Evolutionary conservation across 2,329 filamentous ascomycete species (phyloP).

Genomic region (Aspergillus tanneri): DNA sequence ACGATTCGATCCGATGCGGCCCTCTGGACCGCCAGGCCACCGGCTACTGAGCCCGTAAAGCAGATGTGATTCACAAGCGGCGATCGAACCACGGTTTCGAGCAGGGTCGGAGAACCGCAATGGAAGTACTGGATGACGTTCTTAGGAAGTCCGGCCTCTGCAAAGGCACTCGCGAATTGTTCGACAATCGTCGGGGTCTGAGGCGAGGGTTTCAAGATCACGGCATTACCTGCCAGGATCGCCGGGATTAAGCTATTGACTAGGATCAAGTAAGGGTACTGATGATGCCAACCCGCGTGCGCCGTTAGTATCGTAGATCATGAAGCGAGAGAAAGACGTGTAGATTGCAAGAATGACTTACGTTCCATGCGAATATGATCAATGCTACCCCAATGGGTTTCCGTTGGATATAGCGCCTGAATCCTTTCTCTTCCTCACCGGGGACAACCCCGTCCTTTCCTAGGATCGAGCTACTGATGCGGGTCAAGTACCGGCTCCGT

Average conservation of each 20-base stretch:
- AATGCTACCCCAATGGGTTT: constrained; percentile 83
- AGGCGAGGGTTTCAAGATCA: constrained; percentile 91
- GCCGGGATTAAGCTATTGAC: constrained; percentile 91
- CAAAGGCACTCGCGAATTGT: constrained; percentile 73
- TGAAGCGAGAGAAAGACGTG: not conserved
- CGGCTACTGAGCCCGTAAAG: constrained; percentile 91
- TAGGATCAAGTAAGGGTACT: constrained; percentile 94
- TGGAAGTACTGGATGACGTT: constrained; percentile 92
- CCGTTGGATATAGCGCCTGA: constrained; percentile 87
- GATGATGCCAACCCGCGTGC: not conserved
- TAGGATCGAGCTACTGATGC: constrained; percentile 75
- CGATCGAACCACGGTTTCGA: constrained; percentile 75
- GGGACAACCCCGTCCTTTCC: constrained; percentile 64
- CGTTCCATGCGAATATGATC: constrained; percentile 94
- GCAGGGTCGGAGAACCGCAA: constrained; percentile 71
- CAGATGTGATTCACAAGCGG: constrained; percentile 77
- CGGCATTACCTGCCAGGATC: constrained; percentile 83
- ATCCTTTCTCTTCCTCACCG: constrained; percentile 65
- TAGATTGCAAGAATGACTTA: constrained; percentile 49
- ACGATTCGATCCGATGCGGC: constrained; percentile 82
- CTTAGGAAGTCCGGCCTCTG: constrained; percentile 74
- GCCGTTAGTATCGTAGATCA: not conserved
- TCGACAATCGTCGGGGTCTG: constrained; percentile 92
- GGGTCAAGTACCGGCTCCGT: constrained; percentile 80
- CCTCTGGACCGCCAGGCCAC: constrained; percentile 80